Base-by-base conservation (phyloP, 2,329 filamentous ascomycete species). In the Aureobasidium sp. region DNA sequence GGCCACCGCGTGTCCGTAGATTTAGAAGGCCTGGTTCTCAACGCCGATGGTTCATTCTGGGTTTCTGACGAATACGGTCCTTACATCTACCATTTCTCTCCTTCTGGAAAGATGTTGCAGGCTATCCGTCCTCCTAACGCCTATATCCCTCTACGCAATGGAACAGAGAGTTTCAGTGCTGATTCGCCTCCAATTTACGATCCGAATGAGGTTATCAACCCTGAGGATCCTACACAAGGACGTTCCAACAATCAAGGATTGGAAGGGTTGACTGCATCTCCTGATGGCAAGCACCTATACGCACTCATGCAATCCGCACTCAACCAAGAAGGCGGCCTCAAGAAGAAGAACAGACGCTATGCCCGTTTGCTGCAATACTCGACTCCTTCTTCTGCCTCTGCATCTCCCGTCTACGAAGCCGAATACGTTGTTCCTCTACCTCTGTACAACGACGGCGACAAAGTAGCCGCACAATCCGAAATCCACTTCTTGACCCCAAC, bases 171-270 rank as follows among this genome's bases (percentile, higher is more conserved):
- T 67, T 90, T 89, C 78, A 83, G 80, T 57, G 82, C 87, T 12
- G 79, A 85, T 67, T 85, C 82, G 13, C 82, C 87, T 0, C 85
- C 86, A 3, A 75, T 82, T 53, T 89, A 87, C 69, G 71, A 84
- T 58, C 76, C 77, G 0, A 70, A 78, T 15, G 69, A 78, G 17
- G 70, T 74, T 10, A 78, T 83, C 2, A 73, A 71, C 2, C 87
- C 87, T 0, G 77, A 75, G 15, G 78, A 87, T 65, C 84, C 86
- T 0, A 77, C 79, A 1, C 80, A 80, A 0, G 88, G 88, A 13
- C 82, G 88, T 23, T 77, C 80, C 61, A 90, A 91, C 72, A 91
- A 91, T 72, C 87, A 89, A 70, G 87, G 88, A n/a, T 83, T 90
- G 53, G 88, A 91, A 72, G 87, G 84, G 0, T 73, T 91, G 53